phyloP scores from a whole-genome alignment of 169 alveolate species.

The Miamiensis avidus region DNA sequence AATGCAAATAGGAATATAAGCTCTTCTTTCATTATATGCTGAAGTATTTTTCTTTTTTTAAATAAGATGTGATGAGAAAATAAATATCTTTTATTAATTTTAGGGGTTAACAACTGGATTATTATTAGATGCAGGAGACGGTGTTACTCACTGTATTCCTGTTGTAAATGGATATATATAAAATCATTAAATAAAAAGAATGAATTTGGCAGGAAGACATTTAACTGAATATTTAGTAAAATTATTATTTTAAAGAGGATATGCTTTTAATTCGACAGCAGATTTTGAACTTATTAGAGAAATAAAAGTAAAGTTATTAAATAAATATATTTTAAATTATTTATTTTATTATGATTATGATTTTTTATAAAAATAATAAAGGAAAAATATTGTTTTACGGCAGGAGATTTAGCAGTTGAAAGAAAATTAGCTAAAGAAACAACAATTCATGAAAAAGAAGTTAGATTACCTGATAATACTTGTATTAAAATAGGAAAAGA shows the following conservation, averaged over 20 bases:
- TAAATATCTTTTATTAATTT: neutral
- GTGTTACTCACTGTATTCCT: constrained; percentile 86
- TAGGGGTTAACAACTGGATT: constrained; percentile 78
- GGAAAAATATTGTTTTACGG: constrained; percentile 72
- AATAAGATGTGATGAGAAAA: neutral
- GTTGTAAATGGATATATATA: constrained; percentile 75
- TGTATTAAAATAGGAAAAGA: constrained; percentile 74
- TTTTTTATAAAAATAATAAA: no score
- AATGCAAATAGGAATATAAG: constrained; percentile 74
- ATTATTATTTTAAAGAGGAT: constrained; percentile 78
- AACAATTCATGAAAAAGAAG: constrained; percentile 64
- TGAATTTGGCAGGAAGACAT: constrained; percentile 86
- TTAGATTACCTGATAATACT: constrained; percentile 77
- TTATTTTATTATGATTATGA: no score
- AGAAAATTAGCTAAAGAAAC: constrained; percentile 73
- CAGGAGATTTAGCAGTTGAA: constrained; percentile 54
- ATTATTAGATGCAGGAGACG: constrained; percentile 89
- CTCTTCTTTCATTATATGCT: constrained; percentile 74
- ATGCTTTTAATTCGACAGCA: constrained; percentile 76
- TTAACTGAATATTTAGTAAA: constrained; percentile 80
- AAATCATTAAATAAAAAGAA: constrained; percentile 62
- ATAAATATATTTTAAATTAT: constrained; percentile 41
- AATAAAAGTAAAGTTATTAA: no score
- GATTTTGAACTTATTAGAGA: constrained; percentile 81
- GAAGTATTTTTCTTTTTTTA: constrained; percentile 15